These are phyloP conservation scores for Solanum verrucosum DNA, from an alignment of 257 asterid genomes.

Conservation along the genomic window DNA sequence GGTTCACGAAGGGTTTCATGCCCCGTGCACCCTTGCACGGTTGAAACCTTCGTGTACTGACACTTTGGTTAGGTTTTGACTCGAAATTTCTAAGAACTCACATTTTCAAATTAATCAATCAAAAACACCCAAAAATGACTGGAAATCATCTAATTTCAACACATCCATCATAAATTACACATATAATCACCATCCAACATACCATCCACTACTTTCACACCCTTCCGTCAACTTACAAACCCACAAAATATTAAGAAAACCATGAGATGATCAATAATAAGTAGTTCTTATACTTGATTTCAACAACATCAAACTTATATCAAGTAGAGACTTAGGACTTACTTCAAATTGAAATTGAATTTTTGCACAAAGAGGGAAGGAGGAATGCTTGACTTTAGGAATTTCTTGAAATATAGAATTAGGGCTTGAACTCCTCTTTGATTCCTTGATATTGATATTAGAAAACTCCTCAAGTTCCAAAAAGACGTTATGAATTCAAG, in stretches of 20 bases:
- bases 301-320: neutral
- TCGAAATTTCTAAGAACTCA: neutral
- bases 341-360: neutral
- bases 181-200: neutral
- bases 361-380: neutral
- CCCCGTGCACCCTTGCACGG: neutral
- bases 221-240: neutral
- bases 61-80: neutral
- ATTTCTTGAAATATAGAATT: neutral
- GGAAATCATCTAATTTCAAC: neutral
- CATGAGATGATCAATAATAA: neutral
- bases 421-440: neutral
- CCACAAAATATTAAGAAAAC: too few relatives aligned
- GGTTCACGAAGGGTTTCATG: neutral
- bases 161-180: neutral
- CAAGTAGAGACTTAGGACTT: neutral
- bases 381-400: too few relatives aligned
- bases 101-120: neutral
- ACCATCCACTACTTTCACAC: neutral
- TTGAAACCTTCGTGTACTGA: neutral
- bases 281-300: neutral
- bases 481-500: neutral
- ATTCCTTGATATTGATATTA: too few relatives aligned
- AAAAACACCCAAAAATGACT: neutral
- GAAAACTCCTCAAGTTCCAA: neutral